Evolutionary conservation across 2,329 filamentous ascomycete genomes (phyloP), one percentile per base, ranked within the genome.

Genomic region (Penicillium brevicompactum): DNA sequence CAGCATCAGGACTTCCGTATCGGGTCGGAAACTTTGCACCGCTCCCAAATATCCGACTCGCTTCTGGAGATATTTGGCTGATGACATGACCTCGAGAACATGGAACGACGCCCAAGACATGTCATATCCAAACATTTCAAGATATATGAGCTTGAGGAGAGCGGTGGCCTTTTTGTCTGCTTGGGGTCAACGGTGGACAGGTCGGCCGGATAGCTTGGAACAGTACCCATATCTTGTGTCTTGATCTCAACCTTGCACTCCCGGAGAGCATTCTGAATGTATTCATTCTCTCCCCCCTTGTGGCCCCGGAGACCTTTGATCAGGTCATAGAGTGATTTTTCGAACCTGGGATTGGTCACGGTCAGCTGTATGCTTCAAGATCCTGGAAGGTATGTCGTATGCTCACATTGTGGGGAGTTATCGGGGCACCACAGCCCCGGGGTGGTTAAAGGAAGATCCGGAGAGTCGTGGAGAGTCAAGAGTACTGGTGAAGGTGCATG

Each of bases 51-150:
- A 99, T 55, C 93, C 94, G 43, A 97, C 91, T 62, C 93, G 85
- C 77, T 99, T 99, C 76, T 97, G 93, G 64, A 92, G 84, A 74
- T 96, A 96, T 73, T 97, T 97, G 46, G 89, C 82, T 38, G 91
- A 96, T 37, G 92, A 96, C 94, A 99, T 99, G 77, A 99, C 94
- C 78, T 99, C 94, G 46, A 99, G 87, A 49, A 97, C 93, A 73
- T 99, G 91, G 77, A 99, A 99, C 11, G 92, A 92, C 4, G 94
- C 94, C 94, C 94, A 99, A 3, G 93, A 97, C 94, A 99, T 99
- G 76, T 97, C 94, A 73, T 97, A 90, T 13, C 94, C 94, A 65
- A 97, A 92, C 94, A 99, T 99, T 74, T 99, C 94, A 63, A 99
- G 85, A 74, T 99, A 99, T 50, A 97, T 88, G 66, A 99, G 84